Evolutionary conservation across 2,329 filamentous ascomycete genomes (phyloP), one percentile per base, ranked within the genome.

Genomic region (Clonostachys chloroleuca): DNA sequence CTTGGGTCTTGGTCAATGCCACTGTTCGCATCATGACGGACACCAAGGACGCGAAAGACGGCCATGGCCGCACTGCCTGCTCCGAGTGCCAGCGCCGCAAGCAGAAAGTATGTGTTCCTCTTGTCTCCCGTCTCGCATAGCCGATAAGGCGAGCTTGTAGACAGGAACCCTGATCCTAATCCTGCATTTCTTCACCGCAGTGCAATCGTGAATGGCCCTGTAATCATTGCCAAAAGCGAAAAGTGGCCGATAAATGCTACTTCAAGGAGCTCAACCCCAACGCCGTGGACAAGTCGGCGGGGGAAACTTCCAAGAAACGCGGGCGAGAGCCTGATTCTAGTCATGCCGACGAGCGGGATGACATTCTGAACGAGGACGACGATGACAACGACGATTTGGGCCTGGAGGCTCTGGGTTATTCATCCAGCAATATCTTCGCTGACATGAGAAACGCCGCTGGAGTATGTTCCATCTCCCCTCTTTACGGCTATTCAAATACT

Each of bases 61-160:
- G 24, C 24, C 24, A 30, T 3, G 46, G 40, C 14, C 40, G 46
- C 12, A 41, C 62, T 16, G 70, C 72, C 42, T 75, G 72, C 51
- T 68, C 69, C 5, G 72, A 74, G 55, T 75, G 66, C 47, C 56
- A 61, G 36, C 61, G 66, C 14, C 63, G 66, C 43, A 69, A 69
- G 55, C 66, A 69, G 56, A 69, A 64, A 58, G 66, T 65, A 56
- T 12, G 30, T 45, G 24, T 30, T 30, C 24, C 8, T 9, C 37
- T 20, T 12, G 3, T 35, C 3, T 17, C 10, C 30, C 3, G 5
- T 37, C 13, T 16, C n/a, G 17, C 42, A 33, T 40, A 48, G 34
- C 40, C 35, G 12, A 6, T 34, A 9, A 2, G 24, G 24, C 24
- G 24, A 3, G 24, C 24, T 30, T 30, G 9, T 30, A 30, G 8